phyloP scores from a whole-genome alignment of 116 monocot species.

The Papilionanthe hybrid region DNA sequence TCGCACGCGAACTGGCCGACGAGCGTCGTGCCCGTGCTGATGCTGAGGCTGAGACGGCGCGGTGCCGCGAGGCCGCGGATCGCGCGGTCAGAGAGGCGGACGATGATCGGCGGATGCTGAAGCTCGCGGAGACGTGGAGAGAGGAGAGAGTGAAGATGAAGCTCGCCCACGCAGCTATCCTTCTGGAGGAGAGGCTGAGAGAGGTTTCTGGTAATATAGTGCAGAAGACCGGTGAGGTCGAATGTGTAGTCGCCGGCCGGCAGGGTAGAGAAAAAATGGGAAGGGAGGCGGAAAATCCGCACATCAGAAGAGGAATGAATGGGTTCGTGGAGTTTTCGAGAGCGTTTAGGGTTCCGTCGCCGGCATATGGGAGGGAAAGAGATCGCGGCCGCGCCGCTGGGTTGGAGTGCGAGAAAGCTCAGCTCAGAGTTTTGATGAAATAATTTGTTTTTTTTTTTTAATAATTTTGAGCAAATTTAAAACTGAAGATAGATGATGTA shows the following conservation, averaged over 20 bases:
- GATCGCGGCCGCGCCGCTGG: slow-evolving; percentile 12
- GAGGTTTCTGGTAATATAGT: neutral
- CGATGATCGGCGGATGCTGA: slow-evolving; percentile 65
- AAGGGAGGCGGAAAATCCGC: slow-evolving; percentile 71
- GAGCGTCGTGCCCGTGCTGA: slow-evolving; percentile 55
- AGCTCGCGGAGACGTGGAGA: slow-evolving; percentile 46
- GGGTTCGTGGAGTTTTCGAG: slow-evolving; percentile 79
- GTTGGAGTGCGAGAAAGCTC: slow-evolving; percentile 80
- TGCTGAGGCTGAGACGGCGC: slow-evolving; percentile 23
- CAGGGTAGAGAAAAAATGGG: neutral
- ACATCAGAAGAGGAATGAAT: slow-evolving; percentile 74
- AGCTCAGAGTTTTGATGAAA: slow-evolving; percentile 58
- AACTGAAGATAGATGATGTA: too few species aligned
- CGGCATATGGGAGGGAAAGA: slow-evolving; percentile 6
- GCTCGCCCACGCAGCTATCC: slow-evolving; percentile 48
- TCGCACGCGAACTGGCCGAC: slow-evolving; percentile 58
- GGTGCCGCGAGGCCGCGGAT: slow-evolving; percentile 22
- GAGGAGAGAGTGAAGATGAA: slow-evolving; percentile 81
- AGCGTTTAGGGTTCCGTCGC: slow-evolving; percentile 21
- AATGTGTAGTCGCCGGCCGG: neutral
- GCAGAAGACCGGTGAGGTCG: neutral
- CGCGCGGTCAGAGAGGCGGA: slow-evolving; percentile 26
- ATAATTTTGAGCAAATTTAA: too few species aligned
- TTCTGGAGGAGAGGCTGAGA: slow-evolving; percentile 54
- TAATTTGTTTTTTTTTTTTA: too few species aligned